These are phyloP conservation scores for Hapsidospora chrysogenum DNA, from an alignment of 495 filamentous ascomycete species.

Conservation along the genomic window DNA sequence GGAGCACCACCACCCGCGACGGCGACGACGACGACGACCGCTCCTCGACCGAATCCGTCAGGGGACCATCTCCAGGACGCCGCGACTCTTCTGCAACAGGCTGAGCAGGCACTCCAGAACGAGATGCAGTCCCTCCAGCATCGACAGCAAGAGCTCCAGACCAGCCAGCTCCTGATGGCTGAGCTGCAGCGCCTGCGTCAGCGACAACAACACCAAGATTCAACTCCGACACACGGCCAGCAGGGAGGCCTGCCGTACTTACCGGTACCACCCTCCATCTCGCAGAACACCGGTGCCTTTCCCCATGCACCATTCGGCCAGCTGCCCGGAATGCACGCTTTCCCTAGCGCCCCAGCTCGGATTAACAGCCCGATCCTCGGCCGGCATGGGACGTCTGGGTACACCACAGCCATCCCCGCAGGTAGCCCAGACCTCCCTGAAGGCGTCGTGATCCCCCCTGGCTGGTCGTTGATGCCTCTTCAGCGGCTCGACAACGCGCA, in stretches of 20 bases:
- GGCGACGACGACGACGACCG: conserved; percentile 9
- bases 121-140: conserved; percentile 32
- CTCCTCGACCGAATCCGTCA: conserved; percentile 8
- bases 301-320: neutral
- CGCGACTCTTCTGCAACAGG: conserved; percentile 48
- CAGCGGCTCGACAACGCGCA: conserved; percentile 16
- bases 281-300: neutral
- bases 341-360: conserved; percentile 8
- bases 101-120: conserved; percentile 19
- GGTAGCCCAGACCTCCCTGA: conserved; percentile 55
- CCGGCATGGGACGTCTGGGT: conserved; percentile 22
- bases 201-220: conserved; percentile 9
- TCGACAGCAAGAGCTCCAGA: conserved; percentile 37
- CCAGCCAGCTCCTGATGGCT: conserved; percentile 37
- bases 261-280: neutral
- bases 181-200: conserved; percentile 44
- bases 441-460: conserved; percentile 54
- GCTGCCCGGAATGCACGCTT: conserved; percentile 3
- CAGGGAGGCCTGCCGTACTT: neutral
- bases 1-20: conserved; percentile 9
- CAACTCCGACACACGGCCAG: neutral
- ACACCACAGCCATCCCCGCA: conserved; percentile 33
- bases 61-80: conserved; percentile 41
- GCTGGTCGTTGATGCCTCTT: conserved; percentile 61
- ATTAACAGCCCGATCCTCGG: conserved; percentile 17